A percentile compares a stretch with the other conserved stretches of the same genome.
phyloP scores from a whole-genome alignment of 179 eudicot genomes.

The Vitellaria paradoxa region DNA sequence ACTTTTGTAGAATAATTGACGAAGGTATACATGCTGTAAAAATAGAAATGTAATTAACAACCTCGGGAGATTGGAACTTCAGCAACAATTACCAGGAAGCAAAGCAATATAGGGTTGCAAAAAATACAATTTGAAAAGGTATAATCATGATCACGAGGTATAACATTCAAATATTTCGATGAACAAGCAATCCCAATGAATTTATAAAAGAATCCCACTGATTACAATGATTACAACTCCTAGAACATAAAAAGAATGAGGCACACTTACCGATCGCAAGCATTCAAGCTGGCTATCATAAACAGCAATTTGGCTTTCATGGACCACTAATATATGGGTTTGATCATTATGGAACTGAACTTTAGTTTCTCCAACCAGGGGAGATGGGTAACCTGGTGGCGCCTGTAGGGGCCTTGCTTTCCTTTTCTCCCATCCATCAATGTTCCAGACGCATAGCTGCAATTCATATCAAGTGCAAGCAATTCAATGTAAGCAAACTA shows the following conservation, averaged over 20 bases:
- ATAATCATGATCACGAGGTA: no score
- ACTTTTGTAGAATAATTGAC: no score
- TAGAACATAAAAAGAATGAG: background rate
- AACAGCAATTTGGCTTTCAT: conserved; percentile 50
- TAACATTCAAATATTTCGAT: no score
- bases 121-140: no score
- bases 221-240: background rate
- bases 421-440: conserved; percentile 59
- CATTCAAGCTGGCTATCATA: conserved; percentile 51
- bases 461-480: conserved; percentile 1
- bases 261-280: conserved; percentile 34
- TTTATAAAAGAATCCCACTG: background rate
- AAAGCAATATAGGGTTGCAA: no score
- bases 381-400: conserved; percentile 40
- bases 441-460: conserved; percentile 48
- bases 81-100: no score
- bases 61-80: no score
- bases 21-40: no score
- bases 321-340: conserved; percentile 40
- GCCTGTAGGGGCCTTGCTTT: conserved; percentile 38
- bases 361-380: conserved; percentile 42
- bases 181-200: background rate
- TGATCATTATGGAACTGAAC: conserved; percentile 51
- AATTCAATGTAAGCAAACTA: background rate
- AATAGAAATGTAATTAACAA: no score